Base-by-base conservation (phyloP, 148 eudicot genomes). In the Vaccinium darrowii region DNA sequence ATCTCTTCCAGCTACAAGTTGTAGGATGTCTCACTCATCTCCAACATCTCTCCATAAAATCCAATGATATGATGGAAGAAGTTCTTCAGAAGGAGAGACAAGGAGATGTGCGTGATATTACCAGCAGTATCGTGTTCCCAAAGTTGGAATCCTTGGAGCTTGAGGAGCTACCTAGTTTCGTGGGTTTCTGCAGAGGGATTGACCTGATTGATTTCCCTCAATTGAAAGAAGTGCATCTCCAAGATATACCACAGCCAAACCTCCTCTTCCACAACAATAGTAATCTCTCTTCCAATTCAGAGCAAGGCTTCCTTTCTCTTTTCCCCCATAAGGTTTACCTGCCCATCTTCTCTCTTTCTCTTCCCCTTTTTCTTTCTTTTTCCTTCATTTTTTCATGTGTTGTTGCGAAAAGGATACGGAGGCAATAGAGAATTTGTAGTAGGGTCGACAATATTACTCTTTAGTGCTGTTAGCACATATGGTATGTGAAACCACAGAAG, bases 11-110 rank as follows among this genome's bases (percentile, higher is more conserved):
- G 18, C 36, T 23, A 72, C 49, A 57, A 49, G 7, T 67, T 0
- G 78, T n/a, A 5, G 79, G 47, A n/a, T 43, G 57, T 36, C 67
- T 77, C 10, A 25, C 16, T 65, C 79, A 86, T 52, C 85, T 86
- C 47, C 5, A 82, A 50, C 5, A 0, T 9, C 57, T 82, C 8
- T 7, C 14, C 18, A 33, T 85, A 23, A 4, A 2, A 5, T 15
- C 27, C 5, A 81, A 84, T 85, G 53, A 50, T 1, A 75, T 60
- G 72, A 27, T 85, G 74, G 49, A 85, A 60, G 84, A 74, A 75
- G 39, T 85, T 69, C 7, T 82, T 51, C 50, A 13, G 47, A 75
- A 81, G 58, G 81, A 85, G 10, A 10, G 3, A 1, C 23, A 53
- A 82, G 76, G 69, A 9, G 81, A 69, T 7, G 14, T 6, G 19